These are phyloP conservation scores for Ensete ventricosum DNA, from an alignment of 176 grass and related monocot genomes.

Conservation along the genomic window DNA sequence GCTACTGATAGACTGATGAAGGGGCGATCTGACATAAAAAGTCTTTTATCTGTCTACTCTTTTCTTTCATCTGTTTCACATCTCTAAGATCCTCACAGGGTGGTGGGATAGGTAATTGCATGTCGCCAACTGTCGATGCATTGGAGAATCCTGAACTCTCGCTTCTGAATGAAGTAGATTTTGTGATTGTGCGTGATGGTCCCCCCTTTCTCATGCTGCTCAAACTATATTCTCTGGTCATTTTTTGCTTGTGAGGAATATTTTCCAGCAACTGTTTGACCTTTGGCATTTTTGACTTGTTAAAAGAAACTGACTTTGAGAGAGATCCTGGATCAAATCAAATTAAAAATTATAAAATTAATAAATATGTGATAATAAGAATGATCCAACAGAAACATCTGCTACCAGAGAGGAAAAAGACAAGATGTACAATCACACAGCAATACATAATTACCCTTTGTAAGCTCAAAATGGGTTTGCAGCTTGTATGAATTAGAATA, in stretches of 20 bases:
- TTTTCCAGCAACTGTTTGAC: constrained; percentile 71
- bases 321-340: constrained; percentile 45
- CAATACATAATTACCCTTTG: constrained; percentile 41
- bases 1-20: constrained; percentile 25
- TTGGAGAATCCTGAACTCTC: constrained; percentile 15
- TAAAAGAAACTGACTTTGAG: constrained; percentile 64
- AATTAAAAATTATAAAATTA: constrained; percentile 1
- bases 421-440: not conserved
- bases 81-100: constrained; percentile 32
- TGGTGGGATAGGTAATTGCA: constrained; percentile 25
- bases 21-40: constrained; percentile 39
- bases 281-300: constrained; percentile 74
- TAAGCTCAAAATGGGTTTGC: constrained; percentile 15
- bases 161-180: constrained; percentile 56
- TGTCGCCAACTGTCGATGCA: constrained; percentile 25
- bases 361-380: not conserved
- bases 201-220: constrained; percentile 44
- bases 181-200: constrained; percentile 30
- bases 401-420: not conserved
- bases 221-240: constrained; percentile 38
- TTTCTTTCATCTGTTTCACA: constrained; percentile 26
- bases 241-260: constrained; percentile 52
- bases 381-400: constrained; percentile 9
- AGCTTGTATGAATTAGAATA: constrained; percentile 28
- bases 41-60: constrained; percentile 35